Percentiles rank a stretch among this genome's conserved stretches.
Conservation (phyloP, 495 filamentous ascomycete species). For the Xanthoparmelia taractica region DNA sequence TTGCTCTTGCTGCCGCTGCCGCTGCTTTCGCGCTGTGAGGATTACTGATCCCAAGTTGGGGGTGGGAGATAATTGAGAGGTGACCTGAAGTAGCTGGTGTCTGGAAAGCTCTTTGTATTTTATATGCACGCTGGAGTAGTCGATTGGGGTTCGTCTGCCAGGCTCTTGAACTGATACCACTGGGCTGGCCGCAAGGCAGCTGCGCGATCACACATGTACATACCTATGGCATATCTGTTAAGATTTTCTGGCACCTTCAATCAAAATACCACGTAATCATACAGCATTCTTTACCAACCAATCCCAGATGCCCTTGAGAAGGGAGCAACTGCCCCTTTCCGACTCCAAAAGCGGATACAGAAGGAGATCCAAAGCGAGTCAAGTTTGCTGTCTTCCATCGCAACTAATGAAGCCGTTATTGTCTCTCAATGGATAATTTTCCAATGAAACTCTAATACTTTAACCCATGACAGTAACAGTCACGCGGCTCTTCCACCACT, state of each 20-base stretch:
- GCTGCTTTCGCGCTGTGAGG: slow-evolving; percentile 7
- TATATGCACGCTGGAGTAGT: slow-evolving; percentile 13
- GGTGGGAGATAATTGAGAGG: neutral
- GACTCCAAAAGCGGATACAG: no score
- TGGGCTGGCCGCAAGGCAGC: slow-evolving; percentile 3
- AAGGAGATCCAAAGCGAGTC: no score
- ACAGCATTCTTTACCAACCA: neutral
- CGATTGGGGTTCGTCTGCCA: slow-evolving; percentile 4
- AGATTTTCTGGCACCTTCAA: neutral
- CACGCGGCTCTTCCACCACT: no score
- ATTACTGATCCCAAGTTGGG: neutral
- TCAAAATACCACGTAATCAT: slow-evolving; percentile 17
- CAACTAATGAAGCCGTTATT: no score
- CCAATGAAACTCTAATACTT: no score
- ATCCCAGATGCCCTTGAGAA: no score
- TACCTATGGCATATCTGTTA: slow-evolving; percentile 8
- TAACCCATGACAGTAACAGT: no score
- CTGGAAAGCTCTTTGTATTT: neutral
- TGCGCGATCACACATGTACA: slow-evolving; percentile 16
- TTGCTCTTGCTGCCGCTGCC: slow-evolving; percentile 8
- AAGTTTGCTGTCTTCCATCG: no score
- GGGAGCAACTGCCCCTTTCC: no score
- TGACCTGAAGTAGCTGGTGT: neutral
- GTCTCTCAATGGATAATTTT: no score
- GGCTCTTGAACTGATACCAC: slow-evolving; percentile 3